These are phyloP conservation scores for Acmispon strigosus DNA, from an alignment of 306 rosid species.

Conservation along the genomic window DNA sequence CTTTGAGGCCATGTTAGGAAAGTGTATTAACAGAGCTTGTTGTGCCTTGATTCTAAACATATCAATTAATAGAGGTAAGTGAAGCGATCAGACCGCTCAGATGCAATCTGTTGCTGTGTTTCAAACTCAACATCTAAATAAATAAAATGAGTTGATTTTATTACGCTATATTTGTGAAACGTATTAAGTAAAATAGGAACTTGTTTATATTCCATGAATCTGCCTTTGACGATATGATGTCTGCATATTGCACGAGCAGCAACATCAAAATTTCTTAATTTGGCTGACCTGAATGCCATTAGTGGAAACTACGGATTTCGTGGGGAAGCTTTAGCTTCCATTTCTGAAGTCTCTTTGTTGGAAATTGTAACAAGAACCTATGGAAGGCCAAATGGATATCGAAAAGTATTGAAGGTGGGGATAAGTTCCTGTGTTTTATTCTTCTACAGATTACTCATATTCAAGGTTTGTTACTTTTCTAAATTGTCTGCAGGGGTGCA, in stretches of 20 bases:
- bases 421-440: slow-evolving; percentile 8
- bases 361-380: slow-evolving; percentile 74
- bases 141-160: background rate
- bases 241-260: slow-evolving; percentile 45
- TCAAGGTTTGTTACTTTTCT: slow-evolving; percentile 27
- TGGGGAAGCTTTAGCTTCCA: slow-evolving; percentile 95
- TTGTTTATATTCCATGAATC: slow-evolving; percentile 14
- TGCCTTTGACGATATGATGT: slow-evolving; percentile 1
- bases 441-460: slow-evolving; percentile 5
- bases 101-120: background rate
- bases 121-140: background rate
- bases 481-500: slow-evolving; percentile 60
- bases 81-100: background rate
- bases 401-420: slow-evolving; percentile 75
- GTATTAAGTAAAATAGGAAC: background rate
- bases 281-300: slow-evolving; percentile 37
- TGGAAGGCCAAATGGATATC: slow-evolving; percentile 93
- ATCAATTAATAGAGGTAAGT: background rate
- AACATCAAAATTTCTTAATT: slow-evolving; percentile 65
- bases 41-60: background rate
- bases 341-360: slow-evolving; percentile 72
- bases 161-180: slow-evolving; percentile 1
- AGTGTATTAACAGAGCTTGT: background rate
- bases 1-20: background rate
- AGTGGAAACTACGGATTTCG: slow-evolving; percentile 69